Conservation (phyloP, 805 yeast genomes). For the Monosporozyma solicola region DNA sequence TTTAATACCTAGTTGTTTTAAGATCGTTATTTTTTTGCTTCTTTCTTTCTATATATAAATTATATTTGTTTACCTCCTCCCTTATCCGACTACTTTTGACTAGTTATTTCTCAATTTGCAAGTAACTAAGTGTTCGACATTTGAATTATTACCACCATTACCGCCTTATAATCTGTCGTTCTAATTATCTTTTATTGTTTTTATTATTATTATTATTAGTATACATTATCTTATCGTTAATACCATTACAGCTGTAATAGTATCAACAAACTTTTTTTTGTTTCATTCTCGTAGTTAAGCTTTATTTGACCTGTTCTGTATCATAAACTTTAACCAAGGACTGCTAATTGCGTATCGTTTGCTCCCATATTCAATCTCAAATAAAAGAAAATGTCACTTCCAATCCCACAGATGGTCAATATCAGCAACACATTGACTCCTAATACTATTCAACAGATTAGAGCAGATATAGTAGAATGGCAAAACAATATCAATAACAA, state of each 20-base stretch:
- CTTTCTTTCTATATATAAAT: neutral
- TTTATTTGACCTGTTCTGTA: neutral
- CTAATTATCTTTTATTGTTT: neutral
- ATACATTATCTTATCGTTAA: neutral
- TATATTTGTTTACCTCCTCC: neutral
- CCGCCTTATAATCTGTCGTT: neutral
- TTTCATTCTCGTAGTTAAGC: neutral
- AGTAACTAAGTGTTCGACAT: neutral
- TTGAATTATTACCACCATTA: neutral
- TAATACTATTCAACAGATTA: slow-evolving; percentile 21
- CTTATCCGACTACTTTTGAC: neutral
- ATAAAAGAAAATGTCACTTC: slow-evolving; percentile 12
- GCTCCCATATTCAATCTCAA: neutral
- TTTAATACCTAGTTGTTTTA: neutral
- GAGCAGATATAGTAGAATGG: slow-evolving; percentile 15
- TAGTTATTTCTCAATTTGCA: neutral
- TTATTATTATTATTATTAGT: neutral
- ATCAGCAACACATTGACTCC: slow-evolving; percentile 27
- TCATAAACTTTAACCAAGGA: neutral
- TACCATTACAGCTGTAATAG: neutral
- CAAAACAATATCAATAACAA: neutral
- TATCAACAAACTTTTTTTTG: neutral
- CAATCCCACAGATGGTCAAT: slow-evolving; percentile 27
- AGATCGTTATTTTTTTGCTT: neutral
- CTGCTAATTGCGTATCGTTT: neutral